Conservation (phyloP, 2,329 filamentous ascomycete genomes). For the Fusarium nisikadoi region DNA sequence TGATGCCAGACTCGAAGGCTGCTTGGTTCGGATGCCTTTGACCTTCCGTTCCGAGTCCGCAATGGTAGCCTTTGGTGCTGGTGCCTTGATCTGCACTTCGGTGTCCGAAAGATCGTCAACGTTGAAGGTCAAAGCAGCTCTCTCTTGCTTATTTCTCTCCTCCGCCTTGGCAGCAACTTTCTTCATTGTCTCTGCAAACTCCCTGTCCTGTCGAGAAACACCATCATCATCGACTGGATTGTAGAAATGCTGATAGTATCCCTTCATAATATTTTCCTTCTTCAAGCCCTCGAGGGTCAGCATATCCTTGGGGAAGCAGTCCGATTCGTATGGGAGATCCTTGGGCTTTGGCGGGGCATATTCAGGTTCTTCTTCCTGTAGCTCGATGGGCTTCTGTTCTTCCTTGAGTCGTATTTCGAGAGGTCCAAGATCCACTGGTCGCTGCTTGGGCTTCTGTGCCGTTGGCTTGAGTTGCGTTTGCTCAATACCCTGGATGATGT, state of each 20-base stretch:
- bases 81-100: conserved; percentile 45
- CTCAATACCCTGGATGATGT: conserved; percentile 67
- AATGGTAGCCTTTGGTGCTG: conserved; percentile 2
- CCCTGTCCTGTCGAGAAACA: conserved; percentile 68
- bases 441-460: conserved; percentile 68
- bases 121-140: conserved; percentile 71
- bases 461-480: conserved; percentile 71
- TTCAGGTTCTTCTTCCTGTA: conserved; percentile 77
- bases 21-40: conserved; percentile 26
- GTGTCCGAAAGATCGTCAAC: conserved; percentile 58
- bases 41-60: neutral
- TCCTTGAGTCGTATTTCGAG: conserved; percentile 73
- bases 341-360: conserved; percentile 83
- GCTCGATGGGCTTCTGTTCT: conserved; percentile 55
- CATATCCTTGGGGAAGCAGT: conserved; percentile 69
- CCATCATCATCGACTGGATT: conserved; percentile 76
- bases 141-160: conserved; percentile 72
- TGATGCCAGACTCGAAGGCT: conserved; percentile 52
- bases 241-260: conserved; percentile 69
- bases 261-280: conserved; percentile 68
- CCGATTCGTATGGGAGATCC: conserved; percentile 74
- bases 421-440: conserved; percentile 61
- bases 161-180: conserved; percentile 68
- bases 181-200: conserved; percentile 65
- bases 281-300: conserved; percentile 69